Conservation (phyloP, 257 asterid species). For the Verbascum thapsus region DNA sequence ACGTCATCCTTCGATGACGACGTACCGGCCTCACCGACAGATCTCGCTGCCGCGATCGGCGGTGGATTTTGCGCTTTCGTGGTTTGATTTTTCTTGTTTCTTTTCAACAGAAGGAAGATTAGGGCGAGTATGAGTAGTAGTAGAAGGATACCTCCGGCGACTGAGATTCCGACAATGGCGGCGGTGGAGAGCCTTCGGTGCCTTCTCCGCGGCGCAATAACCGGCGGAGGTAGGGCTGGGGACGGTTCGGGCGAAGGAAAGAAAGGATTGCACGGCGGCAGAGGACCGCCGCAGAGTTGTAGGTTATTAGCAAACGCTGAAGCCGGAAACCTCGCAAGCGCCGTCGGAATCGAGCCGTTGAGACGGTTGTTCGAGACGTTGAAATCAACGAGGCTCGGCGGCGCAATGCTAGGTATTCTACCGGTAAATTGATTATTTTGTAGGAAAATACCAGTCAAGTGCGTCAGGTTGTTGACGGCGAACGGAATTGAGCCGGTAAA, state of each 20-base stretch:
- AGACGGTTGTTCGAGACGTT: conserved; percentile 67
- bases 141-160: conserved; percentile 52
- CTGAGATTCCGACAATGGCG: conserved; percentile 68
- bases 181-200: conserved; percentile 69
- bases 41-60: conserved; percentile 37
- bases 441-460: conserved; percentile 67
- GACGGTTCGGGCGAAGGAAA: conserved; percentile 82
- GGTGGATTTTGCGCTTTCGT: conserved; percentile 54
- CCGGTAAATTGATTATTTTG: conserved; percentile 70
- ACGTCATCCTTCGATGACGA: conserved; percentile 78
- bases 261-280: conserved; percentile 83
- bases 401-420: conserved; percentile 71
- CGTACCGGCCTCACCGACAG: conserved; percentile 63
- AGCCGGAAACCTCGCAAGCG: conserved; percentile 55
- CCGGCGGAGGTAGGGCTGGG: conserved; percentile 38
- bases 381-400: conserved; percentile 46
- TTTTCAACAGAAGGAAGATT: conserved; percentile 45
- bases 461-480: conserved; percentile 68
- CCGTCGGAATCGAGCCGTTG: conserved; percentile 81
- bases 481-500: conserved; percentile 83
- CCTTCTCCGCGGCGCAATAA: conserved; percentile 26
- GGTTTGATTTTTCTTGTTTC: conserved; percentile 33
- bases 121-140: conserved; percentile 52
- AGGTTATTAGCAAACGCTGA: conserved; percentile 73
- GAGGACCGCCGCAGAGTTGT: conserved; percentile 75